Base-by-base conservation (phyloP, 1,139 yeast species). In the Saccharomyces pastorianus region DNA sequence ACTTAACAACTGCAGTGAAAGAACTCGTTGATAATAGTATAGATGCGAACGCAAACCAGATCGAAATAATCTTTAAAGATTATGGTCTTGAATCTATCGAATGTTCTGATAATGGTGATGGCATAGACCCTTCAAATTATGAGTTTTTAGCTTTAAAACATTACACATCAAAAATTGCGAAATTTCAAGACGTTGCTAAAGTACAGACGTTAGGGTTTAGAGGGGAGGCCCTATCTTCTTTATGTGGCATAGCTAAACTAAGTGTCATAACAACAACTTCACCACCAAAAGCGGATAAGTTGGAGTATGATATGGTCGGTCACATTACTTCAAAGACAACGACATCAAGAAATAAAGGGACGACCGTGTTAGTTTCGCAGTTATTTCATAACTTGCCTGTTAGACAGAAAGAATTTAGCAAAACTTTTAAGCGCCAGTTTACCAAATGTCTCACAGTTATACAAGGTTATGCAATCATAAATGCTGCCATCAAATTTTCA, bases 21-120 rank as follows among this genome's bases (percentile, higher is more conserved):
- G 99, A 93, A 68, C 72, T 91, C 9, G 76, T 93, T 1, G 99
- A 93, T 64, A 93, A 93, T 66, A 74, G 95, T 47, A 73, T 93
- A 8, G 98, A 91, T 70, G 95, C 97, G 0, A 68, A 76, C 29
- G 80, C 95, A 26, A 75, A 81, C 0, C 79, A 79, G 51, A 75
- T 93, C 27, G 95, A 88, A 51, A 72, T 91, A 7, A 72, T 72
- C 14, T 82, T 90, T 61, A 76, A 75, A 60, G 83, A 88, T 60
- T 80, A 85, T 64, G 97, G 97, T 0, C 64, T 85, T n/a, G 95
- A 86, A 54, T 74, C 82, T 0, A 71, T 91, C 5, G 90, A 83
- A 63, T 80, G 90, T 5, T 71, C 71, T 28, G 98, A 91, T 69
- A 82, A 90, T 66, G 97, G 97, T 0, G 70, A 72, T 49, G 98